Conservation (phyloP, 2,329 filamentous ascomycete species). For the Scortechinia acanthostroma region DNA sequence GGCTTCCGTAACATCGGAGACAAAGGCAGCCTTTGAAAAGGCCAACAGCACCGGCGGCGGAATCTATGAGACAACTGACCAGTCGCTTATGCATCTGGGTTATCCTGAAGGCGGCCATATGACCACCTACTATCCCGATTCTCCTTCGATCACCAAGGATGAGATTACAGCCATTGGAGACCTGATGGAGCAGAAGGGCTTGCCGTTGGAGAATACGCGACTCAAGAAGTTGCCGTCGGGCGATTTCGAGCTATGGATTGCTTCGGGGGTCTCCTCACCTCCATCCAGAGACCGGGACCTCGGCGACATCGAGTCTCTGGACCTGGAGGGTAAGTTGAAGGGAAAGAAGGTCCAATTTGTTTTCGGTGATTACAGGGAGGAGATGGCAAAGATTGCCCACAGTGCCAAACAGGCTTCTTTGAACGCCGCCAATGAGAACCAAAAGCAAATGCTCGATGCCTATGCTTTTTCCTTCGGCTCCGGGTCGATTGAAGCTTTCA, state of each 20-base stretch:
- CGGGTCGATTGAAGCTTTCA: slow-evolving; percentile 72
- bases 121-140: slow-evolving; percentile 77
- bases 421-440: slow-evolving; percentile 66
- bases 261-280: slow-evolving; percentile 55
- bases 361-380: slow-evolving; percentile 67
- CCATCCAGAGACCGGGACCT: slow-evolving; percentile 61
- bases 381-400: slow-evolving; percentile 64
- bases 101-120: slow-evolving; percentile 70
- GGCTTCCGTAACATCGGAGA: slow-evolving; percentile 50
- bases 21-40: slow-evolving; percentile 51
- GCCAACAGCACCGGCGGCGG: slow-evolving; percentile 51
- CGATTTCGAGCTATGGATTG: slow-evolving; percentile 68
- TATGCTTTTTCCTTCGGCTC: slow-evolving; percentile 71
- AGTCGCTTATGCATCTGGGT: slow-evolving; percentile 67
- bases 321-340: slow-evolving; percentile 50
- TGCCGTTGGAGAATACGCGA: slow-evolving; percentile 72
- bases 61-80: slow-evolving; percentile 63
- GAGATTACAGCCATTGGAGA: slow-evolving; percentile 70
- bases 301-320: slow-evolving; percentile 51
- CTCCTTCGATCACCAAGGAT: slow-evolving; percentile 63
- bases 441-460: slow-evolving; percentile 66
- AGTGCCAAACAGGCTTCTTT: slow-evolving; percentile 63
- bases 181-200: slow-evolving; percentile 65
- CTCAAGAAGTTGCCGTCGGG: slow-evolving; percentile 59
- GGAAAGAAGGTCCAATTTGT: slow-evolving; percentile 66